Evolutionary conservation across 331 rosid species (phyloP), one percentile per base, ranked within the genome.

Genomic region (Cucumis variabilis): DNA sequence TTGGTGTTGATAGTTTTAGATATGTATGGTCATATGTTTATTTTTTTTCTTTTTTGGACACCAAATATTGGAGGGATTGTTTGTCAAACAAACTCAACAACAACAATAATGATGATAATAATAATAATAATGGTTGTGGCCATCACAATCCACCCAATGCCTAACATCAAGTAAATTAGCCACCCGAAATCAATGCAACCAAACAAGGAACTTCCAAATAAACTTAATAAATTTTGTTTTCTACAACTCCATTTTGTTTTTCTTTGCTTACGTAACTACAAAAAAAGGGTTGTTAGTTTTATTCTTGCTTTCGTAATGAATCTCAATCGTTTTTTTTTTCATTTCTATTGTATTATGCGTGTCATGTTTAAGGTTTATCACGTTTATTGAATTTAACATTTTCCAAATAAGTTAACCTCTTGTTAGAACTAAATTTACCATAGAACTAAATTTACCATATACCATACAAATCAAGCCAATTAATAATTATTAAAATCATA

Each of bases 121-220:
- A 44, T 44, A 74, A 23, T 21, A 63, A 72, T 25, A 53, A 81
- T 81, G 51, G 28, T 11, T 58, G 66, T 81, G 71, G 51, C 69
- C 2, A 81, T 58, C 71, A 19, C 50, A 25, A 82, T 58, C 71
- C 53, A 82, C 28, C 50, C 50, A 81, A 81, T 7, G 51, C 85
- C 85, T 58, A 30, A 82, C 85, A 62, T 53, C 20, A 33, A 82
- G 53, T 79, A 58, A 74, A 76, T 46, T 46, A 62, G 55, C 72
- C 51, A 58, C 25, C 85, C 85, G 85, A 82, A 82, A 82, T 82
- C 71, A 82, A 30, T 82, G 85, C 85, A 82, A 46, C 85, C 85
- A 81, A 81, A 81, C 85, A 60, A 81, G 85, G 85, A 78, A 62
- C 68, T 24, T 53, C 84, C 67, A 76, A 76, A 71, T 17, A 33